Percentiles rank a stretch among this genome's conserved stretches.
phyloP scores from a whole-genome alignment of 1,139 yeast species.

The Geotrichum bryndzae region DNA sequence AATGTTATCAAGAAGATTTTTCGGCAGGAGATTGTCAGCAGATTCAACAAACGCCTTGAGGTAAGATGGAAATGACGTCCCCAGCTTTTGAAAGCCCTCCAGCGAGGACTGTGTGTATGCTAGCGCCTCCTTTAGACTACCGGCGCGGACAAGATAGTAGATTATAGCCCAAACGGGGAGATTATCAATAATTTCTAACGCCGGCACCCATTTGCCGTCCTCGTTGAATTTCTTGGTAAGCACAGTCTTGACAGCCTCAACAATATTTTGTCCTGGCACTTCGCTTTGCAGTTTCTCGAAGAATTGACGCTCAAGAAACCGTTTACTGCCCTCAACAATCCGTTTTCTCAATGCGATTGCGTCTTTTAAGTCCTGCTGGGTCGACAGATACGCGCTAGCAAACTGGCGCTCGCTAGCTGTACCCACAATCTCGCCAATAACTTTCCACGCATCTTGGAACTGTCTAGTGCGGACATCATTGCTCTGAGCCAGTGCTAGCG shows the following conservation, averaged over 20 bases:
- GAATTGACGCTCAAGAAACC: conserved; percentile 70
- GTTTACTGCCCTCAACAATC: conserved; percentile 52
- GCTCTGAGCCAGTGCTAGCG: conserved; percentile 26
- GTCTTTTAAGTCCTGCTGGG: conserved; percentile 23
- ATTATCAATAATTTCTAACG: conserved; percentile 64
- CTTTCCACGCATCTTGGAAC: conserved; percentile 37
- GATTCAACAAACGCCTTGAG: conserved; percentile 65
- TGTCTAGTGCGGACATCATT: conserved; percentile 35
- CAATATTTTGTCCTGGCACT: conserved; percentile 56
- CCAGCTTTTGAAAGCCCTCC: conserved; percentile 68
- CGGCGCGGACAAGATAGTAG: conserved; percentile 79
- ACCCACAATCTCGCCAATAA: conserved; percentile 30
- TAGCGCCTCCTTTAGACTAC: conserved; percentile 71
- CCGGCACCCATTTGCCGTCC: conserved; percentile 47
- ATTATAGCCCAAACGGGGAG: conserved; percentile 89
- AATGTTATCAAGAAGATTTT: conserved; percentile 65
- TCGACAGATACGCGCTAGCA: conserved; percentile 33
- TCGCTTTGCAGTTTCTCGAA: conserved; percentile 65
- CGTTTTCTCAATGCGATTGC: conserved; percentile 42
- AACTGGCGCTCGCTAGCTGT: conserved; percentile 45
- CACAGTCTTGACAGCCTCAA: conserved; percentile 65
- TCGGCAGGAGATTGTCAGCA: conserved; percentile 50
- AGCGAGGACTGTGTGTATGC: conserved; percentile 50
- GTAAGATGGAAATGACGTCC: conserved; percentile 75
- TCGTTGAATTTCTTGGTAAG: conserved; percentile 41